A percentile compares a stretch with the other conserved stretches of the same genome.
These are phyloP conservation scores for Brassica juncea DNA, from an alignment of 345 rosid genomes.

Conservation along the genomic window DNA sequence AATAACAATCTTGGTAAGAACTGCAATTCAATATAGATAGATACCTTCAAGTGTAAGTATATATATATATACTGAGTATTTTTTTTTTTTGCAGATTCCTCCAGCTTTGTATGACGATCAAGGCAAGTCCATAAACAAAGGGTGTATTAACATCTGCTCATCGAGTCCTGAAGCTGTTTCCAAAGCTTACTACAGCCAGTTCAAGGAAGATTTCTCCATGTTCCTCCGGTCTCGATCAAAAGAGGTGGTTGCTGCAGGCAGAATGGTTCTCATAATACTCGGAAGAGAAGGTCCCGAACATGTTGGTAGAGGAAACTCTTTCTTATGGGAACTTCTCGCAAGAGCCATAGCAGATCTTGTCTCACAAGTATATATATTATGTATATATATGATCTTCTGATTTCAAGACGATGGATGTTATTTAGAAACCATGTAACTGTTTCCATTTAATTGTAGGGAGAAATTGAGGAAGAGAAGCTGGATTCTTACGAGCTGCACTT, in stretches of 20 bases:
- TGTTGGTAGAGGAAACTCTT: conserved; percentile 83
- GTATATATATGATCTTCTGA: neutral
- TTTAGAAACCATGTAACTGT: neutral
- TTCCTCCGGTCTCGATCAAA: conserved; percentile 64
- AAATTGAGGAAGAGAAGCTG: conserved; percentile 61
- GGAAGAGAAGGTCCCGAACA: conserved; percentile 69
- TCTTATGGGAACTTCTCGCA: conserved; percentile 73
- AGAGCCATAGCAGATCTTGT: conserved; percentile 56
- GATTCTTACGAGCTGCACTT: conserved; percentile 75
- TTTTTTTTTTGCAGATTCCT: conserved; percentile 57
- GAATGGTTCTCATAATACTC: conserved; percentile 67
- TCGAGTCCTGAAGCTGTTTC: conserved; percentile 61
- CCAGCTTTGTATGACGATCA: conserved; percentile 56
- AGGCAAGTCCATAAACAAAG: conserved; percentile 73
- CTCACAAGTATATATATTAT: conserved; percentile 47
- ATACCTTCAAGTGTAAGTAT: neutral
- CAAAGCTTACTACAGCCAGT: conserved; percentile 66
- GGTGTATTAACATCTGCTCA: conserved; percentile 58
- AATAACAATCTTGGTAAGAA: neutral
- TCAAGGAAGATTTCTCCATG: conserved; percentile 66
- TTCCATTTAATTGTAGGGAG: conserved; percentile 47
- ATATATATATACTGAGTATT: neutral
- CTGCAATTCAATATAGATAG: neutral
- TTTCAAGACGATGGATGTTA: neutral
- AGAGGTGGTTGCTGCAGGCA: conserved; percentile 58